phyloP scores from a whole-genome alignment of 176 grass and related monocot genomes.

The Triticum monococcum region DNA sequence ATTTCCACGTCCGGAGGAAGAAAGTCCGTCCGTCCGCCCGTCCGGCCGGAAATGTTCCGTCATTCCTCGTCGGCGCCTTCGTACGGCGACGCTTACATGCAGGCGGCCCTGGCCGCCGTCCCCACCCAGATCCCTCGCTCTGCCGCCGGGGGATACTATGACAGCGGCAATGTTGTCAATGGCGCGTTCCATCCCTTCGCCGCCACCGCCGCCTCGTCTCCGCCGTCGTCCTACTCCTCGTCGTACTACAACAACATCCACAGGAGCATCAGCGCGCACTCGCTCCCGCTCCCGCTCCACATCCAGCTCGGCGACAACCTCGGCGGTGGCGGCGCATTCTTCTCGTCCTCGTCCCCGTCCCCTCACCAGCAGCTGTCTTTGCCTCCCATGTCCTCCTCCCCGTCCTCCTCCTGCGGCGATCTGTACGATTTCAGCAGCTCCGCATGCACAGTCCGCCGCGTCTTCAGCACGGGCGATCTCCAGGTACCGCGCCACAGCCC shows the following conservation, averaged over 20 bases:
- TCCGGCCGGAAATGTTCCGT: slow-evolving; percentile 58
- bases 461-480: slow-evolving; percentile 88
- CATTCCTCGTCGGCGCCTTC: slow-evolving; percentile 35
- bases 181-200: slow-evolving; percentile 14
- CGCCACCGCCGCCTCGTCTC: background rate
- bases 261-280: slow-evolving; percentile 62
- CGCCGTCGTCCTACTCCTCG: slow-evolving; percentile 35
- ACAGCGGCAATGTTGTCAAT: slow-evolving; percentile 35
- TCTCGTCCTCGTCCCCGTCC: slow-evolving; percentile 26
- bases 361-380: slow-evolving; percentile 32
- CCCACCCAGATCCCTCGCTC: slow-evolving; percentile 32
- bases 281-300: slow-evolving; percentile 36
- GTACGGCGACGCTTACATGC: slow-evolving; percentile 22
- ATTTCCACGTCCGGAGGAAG: background rate
- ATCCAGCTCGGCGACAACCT: slow-evolving; percentile 30
- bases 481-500: slow-evolving; percentile 37
- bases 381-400: slow-evolving; percentile 46
- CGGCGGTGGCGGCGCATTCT: background rate
- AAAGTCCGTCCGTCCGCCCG: background rate
- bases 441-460: slow-evolving; percentile 52
- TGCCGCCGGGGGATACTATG: background rate
- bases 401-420: slow-evolving; percentile 69
- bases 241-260: slow-evolving; percentile 46
- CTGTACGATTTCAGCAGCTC: slow-evolving; percentile 57
- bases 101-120: slow-evolving; percentile 5